Conservation (phyloP, 148 eudicot genomes). For the Diospyros kaki region DNA sequence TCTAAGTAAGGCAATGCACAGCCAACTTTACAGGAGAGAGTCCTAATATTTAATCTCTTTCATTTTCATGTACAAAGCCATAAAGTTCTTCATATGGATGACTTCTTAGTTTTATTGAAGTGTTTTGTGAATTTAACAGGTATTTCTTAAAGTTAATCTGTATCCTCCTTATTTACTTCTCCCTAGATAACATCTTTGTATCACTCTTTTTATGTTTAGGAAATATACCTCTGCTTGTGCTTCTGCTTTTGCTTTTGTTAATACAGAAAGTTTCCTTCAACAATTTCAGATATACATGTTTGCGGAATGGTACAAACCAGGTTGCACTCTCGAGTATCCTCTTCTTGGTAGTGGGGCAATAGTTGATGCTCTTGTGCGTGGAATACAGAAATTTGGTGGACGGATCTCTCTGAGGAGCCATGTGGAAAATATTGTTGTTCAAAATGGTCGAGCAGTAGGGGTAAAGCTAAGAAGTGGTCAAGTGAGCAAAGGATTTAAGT, state of each 20-base stretch:
- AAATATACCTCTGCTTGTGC: neutral
- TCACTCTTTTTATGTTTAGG: neutral
- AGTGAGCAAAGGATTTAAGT: conserved; percentile 40
- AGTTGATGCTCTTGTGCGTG: conserved; percentile 86
- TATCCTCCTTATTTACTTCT: neutral
- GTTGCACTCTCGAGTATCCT: conserved; percentile 87
- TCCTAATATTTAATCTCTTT: neutral
- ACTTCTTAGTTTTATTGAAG: neutral
- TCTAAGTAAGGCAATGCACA: neutral
- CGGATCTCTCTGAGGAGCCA: conserved; percentile 75
- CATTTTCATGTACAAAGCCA: neutral
- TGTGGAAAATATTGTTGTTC: conserved; percentile 75
- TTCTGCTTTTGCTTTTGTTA: conserved; percentile 1
- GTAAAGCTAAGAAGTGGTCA: conserved; percentile 86
- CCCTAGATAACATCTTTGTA: neutral
- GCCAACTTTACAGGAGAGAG: neutral
- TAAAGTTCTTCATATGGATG: neutral
- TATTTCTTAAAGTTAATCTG: too few relatives aligned
- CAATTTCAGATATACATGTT: conserved; percentile 89
- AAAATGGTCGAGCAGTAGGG: conserved; percentile 91
- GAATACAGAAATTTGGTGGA: conserved; percentile 83
- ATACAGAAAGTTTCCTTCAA: neutral
- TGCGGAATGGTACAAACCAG: conserved; percentile 99
- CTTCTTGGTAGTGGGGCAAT: conserved; percentile 87
- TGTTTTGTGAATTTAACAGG: neutral